These are phyloP conservation scores for Kalmanozyma brasiliensis DNA, from an alignment of 1,284 basidiomycete species.

Conservation along the genomic window DNA sequence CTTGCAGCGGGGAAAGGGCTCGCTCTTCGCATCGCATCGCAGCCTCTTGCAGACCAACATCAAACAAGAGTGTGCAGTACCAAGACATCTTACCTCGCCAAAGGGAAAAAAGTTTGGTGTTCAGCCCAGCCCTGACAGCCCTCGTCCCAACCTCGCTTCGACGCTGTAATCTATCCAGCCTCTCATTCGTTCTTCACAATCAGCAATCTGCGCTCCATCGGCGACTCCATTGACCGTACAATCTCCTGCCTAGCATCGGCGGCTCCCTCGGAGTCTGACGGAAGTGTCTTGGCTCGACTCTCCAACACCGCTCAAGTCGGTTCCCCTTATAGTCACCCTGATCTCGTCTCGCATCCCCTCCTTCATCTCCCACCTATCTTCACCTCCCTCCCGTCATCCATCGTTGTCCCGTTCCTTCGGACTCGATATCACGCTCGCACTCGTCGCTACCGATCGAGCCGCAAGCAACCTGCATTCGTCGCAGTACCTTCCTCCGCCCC, in stretches of 20 bases:
- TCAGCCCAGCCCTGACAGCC: not conserved
- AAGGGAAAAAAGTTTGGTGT: not conserved
- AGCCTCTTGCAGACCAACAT: too few relatives aligned
- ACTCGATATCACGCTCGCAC: slow-evolving; percentile 55
- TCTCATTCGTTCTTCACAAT: slow-evolving; percentile 31
- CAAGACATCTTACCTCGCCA: not conserved
- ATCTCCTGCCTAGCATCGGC: too few relatives aligned
- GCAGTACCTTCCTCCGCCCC: not conserved
- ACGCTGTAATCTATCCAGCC: slow-evolving; percentile 24
- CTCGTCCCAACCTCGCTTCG: not conserved
- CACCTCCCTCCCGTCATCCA: slow-evolving; percentile 40
- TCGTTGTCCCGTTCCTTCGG: slow-evolving; percentile 62
- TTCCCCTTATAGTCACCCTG: slow-evolving; percentile 5
- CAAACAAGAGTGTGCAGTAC: not conserved
- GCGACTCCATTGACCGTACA: too few relatives aligned
- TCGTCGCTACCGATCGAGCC: slow-evolving; percentile 23
- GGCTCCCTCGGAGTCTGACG: too few relatives aligned
- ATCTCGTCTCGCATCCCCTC: not conserved
- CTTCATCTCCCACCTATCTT: not conserved
- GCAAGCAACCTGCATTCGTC: slow-evolving; percentile 22
- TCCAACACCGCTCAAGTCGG: too few relatives aligned
- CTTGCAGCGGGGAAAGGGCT: too few relatives aligned
- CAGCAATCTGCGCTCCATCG: slow-evolving; percentile 5
- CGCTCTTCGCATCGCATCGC: too few relatives aligned
- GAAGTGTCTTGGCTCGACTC: too few relatives aligned